phyloP scores from a whole-genome alignment of 108 stramenopile genomes.

The Stephanodiscus triporus region DNA sequence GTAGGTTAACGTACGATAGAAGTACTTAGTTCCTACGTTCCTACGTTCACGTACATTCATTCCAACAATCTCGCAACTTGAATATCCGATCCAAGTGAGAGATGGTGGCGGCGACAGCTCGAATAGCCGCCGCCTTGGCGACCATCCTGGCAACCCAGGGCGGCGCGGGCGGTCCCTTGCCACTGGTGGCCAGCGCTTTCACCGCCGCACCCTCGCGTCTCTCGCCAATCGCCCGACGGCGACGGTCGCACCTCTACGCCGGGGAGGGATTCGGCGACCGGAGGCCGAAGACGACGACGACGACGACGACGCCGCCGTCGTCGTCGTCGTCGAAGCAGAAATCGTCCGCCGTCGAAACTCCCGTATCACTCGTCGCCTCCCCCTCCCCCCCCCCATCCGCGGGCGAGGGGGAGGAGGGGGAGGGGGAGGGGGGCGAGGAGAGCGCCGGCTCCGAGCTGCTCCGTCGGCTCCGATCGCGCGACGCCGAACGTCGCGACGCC shows the following conservation, averaged over 20 bases:
- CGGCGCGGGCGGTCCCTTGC: background rate
- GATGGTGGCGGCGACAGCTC: too few relatives aligned
- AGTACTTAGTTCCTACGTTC: too few relatives aligned
- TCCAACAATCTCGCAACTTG: too few relatives aligned
- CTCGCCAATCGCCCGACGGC: background rate
- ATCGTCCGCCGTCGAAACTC: background rate
- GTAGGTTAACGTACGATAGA: too few relatives aligned
- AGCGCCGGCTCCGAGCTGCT: slow-evolving; percentile 58
- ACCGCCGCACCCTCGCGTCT: slow-evolving; percentile 5
- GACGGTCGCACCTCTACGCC: slow-evolving; percentile 4
- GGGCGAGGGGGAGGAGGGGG: background rate
- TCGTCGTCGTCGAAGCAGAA: slow-evolving; percentile 4
- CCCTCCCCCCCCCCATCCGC: slow-evolving; percentile 5
- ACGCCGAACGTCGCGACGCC: slow-evolving; percentile 70
- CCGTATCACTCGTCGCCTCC: too few relatives aligned
- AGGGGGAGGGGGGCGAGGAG: background rate
- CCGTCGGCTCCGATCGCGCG: slow-evolving; percentile 62
- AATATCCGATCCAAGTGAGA: too few relatives aligned
- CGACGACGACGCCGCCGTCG: background rate
- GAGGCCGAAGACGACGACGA: slow-evolving; percentile 22
- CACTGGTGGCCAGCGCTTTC: slow-evolving; percentile 10
- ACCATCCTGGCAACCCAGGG: slow-evolving; percentile 2
- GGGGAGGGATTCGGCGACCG: slow-evolving; percentile 48
- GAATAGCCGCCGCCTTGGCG: slow-evolving; percentile 24
- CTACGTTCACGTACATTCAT: too few relatives aligned